Conservation (phyloP, 352 stramenopile species). For the Aphanomyces invadans region DNA sequence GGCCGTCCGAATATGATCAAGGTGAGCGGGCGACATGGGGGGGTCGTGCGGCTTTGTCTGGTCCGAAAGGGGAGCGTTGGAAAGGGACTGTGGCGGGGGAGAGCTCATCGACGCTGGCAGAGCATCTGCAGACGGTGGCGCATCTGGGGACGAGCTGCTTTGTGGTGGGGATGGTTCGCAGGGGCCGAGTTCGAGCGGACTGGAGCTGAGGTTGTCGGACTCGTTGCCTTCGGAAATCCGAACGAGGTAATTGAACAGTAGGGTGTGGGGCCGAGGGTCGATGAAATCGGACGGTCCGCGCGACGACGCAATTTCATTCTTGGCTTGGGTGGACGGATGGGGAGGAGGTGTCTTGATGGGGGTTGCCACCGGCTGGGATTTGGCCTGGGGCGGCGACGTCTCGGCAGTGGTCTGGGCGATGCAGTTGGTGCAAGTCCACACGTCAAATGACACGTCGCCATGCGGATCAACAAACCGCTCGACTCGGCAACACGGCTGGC, state of each 20-base stretch:
- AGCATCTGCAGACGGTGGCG: too few species aligned
- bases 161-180: background rate
- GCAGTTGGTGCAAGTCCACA: background rate
- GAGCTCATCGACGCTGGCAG: background rate
- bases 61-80: background rate
- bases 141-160: too few species aligned
- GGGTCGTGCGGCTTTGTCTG: background rate
- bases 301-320: background rate
- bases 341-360: background rate
- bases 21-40: background rate
- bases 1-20: background rate
- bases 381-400: background rate
- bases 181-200: background rate
- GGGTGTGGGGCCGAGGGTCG: background rate
- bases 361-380: background rate
- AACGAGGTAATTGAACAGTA: slow-evolving; percentile 15
- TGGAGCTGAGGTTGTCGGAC: background rate
- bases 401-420: background rate
- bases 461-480: slow-evolving; percentile 5
- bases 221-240: background rate
- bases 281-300: background rate
- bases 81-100: background rate
- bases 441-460: slow-evolving; percentile 1
- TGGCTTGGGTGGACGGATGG: background rate
- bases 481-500: slow-evolving; percentile 6